Base-by-base conservation (phyloP, 2,329 filamentous ascomycete genomes). In the Rhynchosporium agropyri region DNA sequence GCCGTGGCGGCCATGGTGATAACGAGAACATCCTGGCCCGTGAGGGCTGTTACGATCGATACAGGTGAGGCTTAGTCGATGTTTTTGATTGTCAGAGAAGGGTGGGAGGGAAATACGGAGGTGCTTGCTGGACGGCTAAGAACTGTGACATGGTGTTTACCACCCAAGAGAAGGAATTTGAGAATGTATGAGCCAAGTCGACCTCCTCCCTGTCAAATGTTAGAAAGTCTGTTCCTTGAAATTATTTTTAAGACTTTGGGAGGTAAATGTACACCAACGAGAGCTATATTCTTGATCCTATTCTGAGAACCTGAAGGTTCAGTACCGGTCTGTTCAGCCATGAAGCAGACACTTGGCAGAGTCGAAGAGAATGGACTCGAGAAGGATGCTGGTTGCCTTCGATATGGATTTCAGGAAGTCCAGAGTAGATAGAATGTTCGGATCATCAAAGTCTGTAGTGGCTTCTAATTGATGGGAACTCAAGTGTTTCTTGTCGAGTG, bases 11-110 rank as follows among this genome's bases (percentile, higher is more conserved):
- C 65, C 63, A 88, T 71, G 9, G 83, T 84, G 60, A 87, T 85
- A 67, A 86, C 76, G 3, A 88, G 75, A 43, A 79, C 80, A n/a
- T 88, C 79, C 64, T 87, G 83, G 62, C 77, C 83, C 36, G 75
- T 70, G 2, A 88, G 78, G 2, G 83, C 84, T 0, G 72, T 70
- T 0, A 83, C 76, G 8, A 88, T 69, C 0, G 79, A 76, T 0
- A 71, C 67, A 31, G 77, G 70, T 53, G 79, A 74, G 45, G 76
- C 72, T 65, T 83, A 83, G 69, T 82, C 77, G 20, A 86, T 76
- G 1, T 67, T 59, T 1, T 74, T 73, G 36, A 83, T 76, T 13
- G 80, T 80, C 1, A 72, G 26, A 26, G 31, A 53, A 4, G 49
- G 49, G 15, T 53, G 31, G 8, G n/a, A 9, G 74, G 79, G 0